Evolutionary conservation across 345 rosid genomes (phyloP).

Genomic region (Carallia pectinifolia): DNA sequence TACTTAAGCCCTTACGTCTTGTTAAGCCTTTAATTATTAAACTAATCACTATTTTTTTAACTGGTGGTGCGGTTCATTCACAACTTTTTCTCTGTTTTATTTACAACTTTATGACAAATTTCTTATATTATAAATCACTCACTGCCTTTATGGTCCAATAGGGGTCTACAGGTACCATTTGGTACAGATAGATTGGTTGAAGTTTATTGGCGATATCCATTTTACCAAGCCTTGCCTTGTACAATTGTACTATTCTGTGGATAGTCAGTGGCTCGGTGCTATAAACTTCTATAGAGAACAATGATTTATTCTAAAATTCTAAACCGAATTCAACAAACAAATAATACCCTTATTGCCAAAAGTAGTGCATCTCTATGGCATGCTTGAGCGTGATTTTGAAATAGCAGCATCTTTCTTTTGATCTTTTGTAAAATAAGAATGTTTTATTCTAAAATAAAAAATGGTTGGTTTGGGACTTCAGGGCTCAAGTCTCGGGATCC

Average conservation of each 20-base stretch:
- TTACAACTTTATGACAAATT: no score
- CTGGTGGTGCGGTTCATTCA: constrained; percentile 26
- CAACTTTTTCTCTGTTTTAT: background rate
- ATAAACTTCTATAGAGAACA: background rate
- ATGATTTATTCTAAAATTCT: background rate
- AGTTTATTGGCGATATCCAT: background rate
- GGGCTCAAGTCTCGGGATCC: no score
- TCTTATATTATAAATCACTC: no score
- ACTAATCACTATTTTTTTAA: constrained; percentile 14
- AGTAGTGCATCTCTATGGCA: background rate
- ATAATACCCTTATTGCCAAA: background rate
- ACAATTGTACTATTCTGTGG: background rate
- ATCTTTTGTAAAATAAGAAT: no score
- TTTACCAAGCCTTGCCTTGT: background rate
- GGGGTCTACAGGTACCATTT: no score
- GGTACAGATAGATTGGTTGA: no score
- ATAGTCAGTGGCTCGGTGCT: background rate
- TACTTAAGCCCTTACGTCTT: background rate
- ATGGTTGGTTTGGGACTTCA: no score
- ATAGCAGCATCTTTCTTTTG: no score
- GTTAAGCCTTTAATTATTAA: constrained; percentile 3
- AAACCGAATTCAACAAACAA: background rate
- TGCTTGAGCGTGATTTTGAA: background rate
- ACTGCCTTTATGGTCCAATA: no score
- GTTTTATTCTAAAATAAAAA: no score